These are phyloP conservation scores for Arabidopsis lyrata DNA, from an alignment of 441 rosid genomes.

Conservation along the genomic window DNA sequence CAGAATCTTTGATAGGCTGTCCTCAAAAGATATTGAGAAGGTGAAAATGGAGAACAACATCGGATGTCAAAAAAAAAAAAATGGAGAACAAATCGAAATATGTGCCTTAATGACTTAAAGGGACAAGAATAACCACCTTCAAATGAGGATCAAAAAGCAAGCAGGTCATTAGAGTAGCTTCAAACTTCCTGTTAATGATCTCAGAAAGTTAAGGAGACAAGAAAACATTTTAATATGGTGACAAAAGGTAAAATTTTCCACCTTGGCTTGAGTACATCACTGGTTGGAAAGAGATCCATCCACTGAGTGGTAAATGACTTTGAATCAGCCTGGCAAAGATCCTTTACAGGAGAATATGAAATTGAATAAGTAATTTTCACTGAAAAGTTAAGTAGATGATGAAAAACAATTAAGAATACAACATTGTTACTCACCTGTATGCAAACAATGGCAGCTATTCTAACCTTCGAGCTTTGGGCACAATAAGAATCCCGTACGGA, in stretches of 20 bases:
- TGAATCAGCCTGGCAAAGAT: constrained; percentile 89
- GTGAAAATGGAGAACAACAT: no score
- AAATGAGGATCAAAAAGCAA: constrained; percentile 84
- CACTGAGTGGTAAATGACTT: constrained; percentile 86
- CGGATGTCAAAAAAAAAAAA: background rate
- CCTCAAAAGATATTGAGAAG: no score
- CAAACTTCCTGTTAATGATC: constrained; percentile 67
- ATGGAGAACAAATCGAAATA: constrained; percentile 20
- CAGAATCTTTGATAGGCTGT: no score
- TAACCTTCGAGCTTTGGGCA: constrained; percentile 70
- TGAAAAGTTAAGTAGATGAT: constrained; percentile 1
- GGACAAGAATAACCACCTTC: constrained; percentile 61
- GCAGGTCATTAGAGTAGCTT: constrained; percentile 85
- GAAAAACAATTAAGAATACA: constrained; percentile 23
- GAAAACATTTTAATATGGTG: constrained; percentile 29
- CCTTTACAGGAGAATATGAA: constrained; percentile 51
- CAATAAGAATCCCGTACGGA: constrained; percentile 55
- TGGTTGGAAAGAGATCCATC: constrained; percentile 87
- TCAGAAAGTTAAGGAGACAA: constrained; percentile 39
- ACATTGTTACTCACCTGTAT: constrained; percentile 63
- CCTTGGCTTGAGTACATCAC: constrained; percentile 84
- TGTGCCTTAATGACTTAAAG: constrained; percentile 9
- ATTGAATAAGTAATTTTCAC: constrained; percentile 16
- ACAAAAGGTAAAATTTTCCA: constrained; percentile 41
- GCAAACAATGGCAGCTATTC: constrained; percentile 83